Conservation (phyloP, 352 stramenopile genomes). For the Pythium phragmiticola region DNA sequence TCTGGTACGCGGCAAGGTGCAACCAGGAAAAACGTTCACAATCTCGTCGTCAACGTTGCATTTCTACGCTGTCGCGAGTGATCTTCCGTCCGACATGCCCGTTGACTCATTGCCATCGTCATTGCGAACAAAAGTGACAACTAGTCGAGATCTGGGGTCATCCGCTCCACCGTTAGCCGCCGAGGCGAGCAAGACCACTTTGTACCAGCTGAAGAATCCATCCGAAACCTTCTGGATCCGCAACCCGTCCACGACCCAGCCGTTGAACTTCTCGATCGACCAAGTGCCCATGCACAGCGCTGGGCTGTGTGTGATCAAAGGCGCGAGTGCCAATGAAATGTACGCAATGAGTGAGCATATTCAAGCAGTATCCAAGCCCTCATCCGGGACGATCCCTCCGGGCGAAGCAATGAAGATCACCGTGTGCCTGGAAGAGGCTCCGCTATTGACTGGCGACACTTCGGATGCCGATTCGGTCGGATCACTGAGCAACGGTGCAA, state of each 20-base stretch:
- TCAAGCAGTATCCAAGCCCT: constrained; percentile 67
- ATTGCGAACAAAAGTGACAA: constrained; percentile 39
- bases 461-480: constrained; percentile 9
- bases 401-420: constrained; percentile 77
- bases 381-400: constrained; percentile 64
- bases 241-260: constrained; percentile 65
- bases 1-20: constrained; percentile 65
- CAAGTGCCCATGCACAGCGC: constrained; percentile 61
- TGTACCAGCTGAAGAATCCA: constrained; percentile 67
- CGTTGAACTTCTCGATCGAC: constrained; percentile 76
- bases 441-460: constrained; percentile 24
- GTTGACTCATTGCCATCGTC: constrained; percentile 40
- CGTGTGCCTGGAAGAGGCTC: constrained; percentile 73
- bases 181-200: constrained; percentile 27
- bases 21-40: constrained; percentile 80
- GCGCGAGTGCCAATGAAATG: constrained; percentile 51
- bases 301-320: constrained; percentile 67
- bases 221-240: constrained; percentile 80
- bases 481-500: constrained; percentile 1
- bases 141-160: constrained; percentile 14
- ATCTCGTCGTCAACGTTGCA: constrained; percentile 77
- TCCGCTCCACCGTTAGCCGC: constrained; percentile 1
- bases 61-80: constrained; percentile 70
- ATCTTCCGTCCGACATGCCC: constrained; percentile 52
- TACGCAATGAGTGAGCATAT: constrained; percentile 79